Evolutionary conservation across 2,329 filamentous ascomycete genomes (phyloP).

Genomic region (Sporothrix variecibatus): DNA sequence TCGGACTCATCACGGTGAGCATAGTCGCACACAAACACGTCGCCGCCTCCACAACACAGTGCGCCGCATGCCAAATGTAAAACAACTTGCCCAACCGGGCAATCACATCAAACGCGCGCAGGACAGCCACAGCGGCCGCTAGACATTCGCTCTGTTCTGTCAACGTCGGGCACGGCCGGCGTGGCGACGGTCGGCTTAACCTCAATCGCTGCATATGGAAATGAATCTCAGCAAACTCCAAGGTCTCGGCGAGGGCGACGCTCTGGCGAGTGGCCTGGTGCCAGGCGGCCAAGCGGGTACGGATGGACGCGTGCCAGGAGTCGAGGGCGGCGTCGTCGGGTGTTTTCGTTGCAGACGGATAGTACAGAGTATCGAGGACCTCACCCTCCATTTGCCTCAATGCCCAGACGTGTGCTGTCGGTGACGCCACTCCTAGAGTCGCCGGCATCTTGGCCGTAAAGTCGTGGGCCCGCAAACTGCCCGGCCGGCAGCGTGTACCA

Average conservation of each 20-base stretch:
- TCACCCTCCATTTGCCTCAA: neutral
- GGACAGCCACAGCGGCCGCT: neutral
- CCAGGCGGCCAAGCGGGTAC: neutral
- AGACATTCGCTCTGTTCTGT: neutral
- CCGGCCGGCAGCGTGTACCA: neutral
- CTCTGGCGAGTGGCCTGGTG: constrained; percentile 12
- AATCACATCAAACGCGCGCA: constrained; percentile 15
- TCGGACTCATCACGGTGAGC: neutral
- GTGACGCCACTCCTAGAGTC: neutral
- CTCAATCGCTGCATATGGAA: constrained; percentile 13
- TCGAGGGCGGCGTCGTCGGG: neutral
- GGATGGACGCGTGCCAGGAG: neutral
- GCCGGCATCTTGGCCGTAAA: neutral
- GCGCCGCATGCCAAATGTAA: constrained; percentile 20
- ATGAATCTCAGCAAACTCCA: constrained; percentile 13
- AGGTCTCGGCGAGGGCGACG: constrained; percentile 2
- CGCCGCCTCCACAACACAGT: constrained; percentile 13
- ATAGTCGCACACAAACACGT: neutral
- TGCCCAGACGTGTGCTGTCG: neutral
- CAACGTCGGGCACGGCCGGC: neutral
- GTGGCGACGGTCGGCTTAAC: neutral
- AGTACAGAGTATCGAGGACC: neutral
- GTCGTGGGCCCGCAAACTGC: neutral
- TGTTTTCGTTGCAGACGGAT: neutral
- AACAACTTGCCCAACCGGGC: constrained; percentile 20